A percentile compares a stretch with the other conserved stretches of the same genome.
Evolutionary conservation across 2,329 filamentous ascomycete species (phyloP).

Genomic region (Aureobasidium pullulans): DNA sequence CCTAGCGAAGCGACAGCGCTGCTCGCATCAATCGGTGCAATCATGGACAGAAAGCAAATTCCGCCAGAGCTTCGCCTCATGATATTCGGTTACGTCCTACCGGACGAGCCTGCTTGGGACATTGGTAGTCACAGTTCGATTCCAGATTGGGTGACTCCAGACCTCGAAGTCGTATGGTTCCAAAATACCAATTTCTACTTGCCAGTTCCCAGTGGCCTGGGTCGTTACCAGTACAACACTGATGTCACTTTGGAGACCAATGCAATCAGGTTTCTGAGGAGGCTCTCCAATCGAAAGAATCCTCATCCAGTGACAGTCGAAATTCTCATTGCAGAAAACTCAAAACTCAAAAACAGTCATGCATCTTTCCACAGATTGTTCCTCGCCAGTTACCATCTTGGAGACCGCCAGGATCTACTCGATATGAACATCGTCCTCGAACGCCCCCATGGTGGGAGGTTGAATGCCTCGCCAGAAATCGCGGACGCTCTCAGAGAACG

Average conservation of each 20-base stretch:
- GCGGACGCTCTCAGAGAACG: background rate
- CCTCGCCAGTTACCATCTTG: background rate
- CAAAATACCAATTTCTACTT: background rate
- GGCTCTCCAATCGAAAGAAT: background rate
- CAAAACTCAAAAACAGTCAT: background rate
- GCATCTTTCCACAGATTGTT: background rate
- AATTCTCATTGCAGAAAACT: background rate
- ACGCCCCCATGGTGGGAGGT: background rate
- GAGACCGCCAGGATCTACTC: background rate
- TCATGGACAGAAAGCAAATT: background rate
- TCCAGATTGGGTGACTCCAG: background rate
- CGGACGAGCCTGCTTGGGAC: background rate
- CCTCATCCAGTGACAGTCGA: background rate
- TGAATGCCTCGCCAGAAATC: background rate
- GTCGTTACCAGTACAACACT: background rate
- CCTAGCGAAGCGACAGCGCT: background rate
- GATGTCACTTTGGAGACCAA: background rate
- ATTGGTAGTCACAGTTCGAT: background rate
- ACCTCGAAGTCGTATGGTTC: background rate
- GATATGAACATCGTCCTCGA: background rate
- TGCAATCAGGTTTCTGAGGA: background rate
- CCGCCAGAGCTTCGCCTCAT: background rate
- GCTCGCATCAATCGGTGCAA: background rate
- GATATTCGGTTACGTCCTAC: background rate
- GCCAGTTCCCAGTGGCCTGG: background rate